phyloP scores from a whole-genome alignment of 495 filamentous ascomycete genomes.

The Penicillium antarcticum region DNA sequence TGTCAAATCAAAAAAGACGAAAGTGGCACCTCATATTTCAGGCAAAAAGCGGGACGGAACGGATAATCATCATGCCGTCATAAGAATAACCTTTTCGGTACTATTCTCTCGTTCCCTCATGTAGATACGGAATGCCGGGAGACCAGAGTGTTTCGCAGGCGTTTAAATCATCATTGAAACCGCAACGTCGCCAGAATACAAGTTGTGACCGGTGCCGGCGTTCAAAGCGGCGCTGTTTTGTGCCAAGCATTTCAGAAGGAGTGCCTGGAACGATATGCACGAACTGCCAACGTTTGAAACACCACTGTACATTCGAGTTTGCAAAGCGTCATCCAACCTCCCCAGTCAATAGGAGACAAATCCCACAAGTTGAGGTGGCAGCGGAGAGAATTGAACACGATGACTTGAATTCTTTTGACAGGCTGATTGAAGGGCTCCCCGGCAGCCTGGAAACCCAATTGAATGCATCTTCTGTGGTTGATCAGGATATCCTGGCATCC shows the following conservation, averaged over 20 bases:
- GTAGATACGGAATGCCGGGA: slow-evolving; percentile 6
- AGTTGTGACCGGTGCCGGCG: slow-evolving; percentile 28
- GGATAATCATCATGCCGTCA: not conserved
- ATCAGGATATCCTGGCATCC: not conserved
- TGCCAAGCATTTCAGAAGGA: not conserved
- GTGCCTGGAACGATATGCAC: slow-evolving; percentile 5
- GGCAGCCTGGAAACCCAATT: not conserved
- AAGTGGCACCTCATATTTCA: not conserved
- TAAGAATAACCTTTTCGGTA: not conserved
- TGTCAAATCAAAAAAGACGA: no score
- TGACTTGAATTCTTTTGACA: not conserved
- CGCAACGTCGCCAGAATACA: slow-evolving; percentile 22
- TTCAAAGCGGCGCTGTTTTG: slow-evolving; percentile 25
- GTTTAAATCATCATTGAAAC: not conserved
- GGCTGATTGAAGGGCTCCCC: not conserved
- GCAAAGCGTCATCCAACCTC: slow-evolving; percentile 6
- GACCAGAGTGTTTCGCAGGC: not conserved
- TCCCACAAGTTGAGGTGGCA: not conserved
- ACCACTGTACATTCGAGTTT: slow-evolving; percentile 25
- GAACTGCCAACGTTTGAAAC: slow-evolving; percentile 19
- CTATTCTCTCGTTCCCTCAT: not conserved
- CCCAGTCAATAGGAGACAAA: not conserved
- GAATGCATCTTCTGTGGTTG: not conserved
- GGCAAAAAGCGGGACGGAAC: slow-evolving; percentile 3
- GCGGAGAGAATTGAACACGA: not conserved